phyloP scores from a whole-genome alignment of 179 eudicot species.

The Actinidia arguta region DNA sequence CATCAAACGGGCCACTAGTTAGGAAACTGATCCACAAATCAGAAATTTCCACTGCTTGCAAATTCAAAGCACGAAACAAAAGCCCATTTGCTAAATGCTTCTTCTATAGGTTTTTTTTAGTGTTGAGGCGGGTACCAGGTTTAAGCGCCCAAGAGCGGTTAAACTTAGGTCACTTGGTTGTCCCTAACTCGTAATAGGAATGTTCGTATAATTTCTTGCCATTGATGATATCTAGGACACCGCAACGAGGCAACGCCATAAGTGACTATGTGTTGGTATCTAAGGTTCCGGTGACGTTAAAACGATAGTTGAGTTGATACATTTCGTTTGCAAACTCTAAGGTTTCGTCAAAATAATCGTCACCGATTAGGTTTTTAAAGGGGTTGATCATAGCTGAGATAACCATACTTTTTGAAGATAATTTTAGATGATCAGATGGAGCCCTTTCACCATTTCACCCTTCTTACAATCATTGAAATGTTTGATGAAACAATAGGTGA shows the following conservation, averaged over 20 bases:
- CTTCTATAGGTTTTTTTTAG: not conserved
- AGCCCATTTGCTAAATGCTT: constrained; percentile 37
- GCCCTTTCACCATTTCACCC: no score
- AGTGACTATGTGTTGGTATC: constrained; percentile 26
- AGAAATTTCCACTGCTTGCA: not conserved
- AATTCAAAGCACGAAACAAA: constrained; percentile 34
- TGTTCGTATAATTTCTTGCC: constrained; percentile 12
- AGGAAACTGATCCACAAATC: constrained; percentile 8
- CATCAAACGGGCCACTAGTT: not conserved
- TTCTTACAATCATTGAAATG: no score
- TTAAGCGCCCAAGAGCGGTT: constrained; percentile 26
- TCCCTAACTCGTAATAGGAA: not conserved
- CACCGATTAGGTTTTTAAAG: not conserved
- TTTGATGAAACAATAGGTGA: no score
- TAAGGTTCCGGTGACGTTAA: constrained; percentile 30
- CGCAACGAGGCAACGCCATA: constrained; percentile 43
- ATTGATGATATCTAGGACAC: constrained; percentile 35
- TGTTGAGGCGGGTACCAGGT: constrained; percentile 9
- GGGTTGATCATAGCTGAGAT: constrained; percentile 15
- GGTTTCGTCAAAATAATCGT: constrained; percentile 34
- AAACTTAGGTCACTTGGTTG: constrained; percentile 17
- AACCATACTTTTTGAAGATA: no score
- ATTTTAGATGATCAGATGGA: no score
- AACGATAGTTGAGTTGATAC: constrained; percentile 36
- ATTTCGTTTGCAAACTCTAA: constrained; percentile 37